Base-by-base conservation (phyloP, 768 basidiomycete genomes). In the Leucocoprinus birnbaumii region DNA sequence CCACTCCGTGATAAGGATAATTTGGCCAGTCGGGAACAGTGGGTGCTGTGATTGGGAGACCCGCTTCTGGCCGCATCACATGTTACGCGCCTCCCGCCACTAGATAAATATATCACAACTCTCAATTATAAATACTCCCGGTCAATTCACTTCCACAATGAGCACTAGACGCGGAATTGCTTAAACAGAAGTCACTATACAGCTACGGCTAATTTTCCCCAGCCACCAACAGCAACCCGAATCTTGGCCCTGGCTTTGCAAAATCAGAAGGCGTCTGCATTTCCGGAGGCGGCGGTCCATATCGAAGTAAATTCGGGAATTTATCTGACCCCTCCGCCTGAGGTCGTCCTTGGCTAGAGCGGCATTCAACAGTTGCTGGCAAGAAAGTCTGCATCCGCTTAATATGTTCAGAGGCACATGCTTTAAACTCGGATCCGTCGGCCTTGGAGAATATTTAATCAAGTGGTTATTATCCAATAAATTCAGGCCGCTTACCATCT, bases 211-310 rank as follows among this genome's bases (percentile, higher is more conserved):
- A 45, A 22, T 56, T 67, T 64, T 57, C 66, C 60, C 71, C 77
- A 50, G 81, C 85, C 55, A 89, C 75, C 54, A 91, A 75, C 44
- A 93, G 70, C 63, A 91, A 72, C 14, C 88, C 88, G 69, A 93
- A 90, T 55, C 91, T 77, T 41, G 87, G 77, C 38, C 84, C 83
- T 16, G 89, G 82, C 59, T 87, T 89, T 19, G 84, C 86, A 27
- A 88, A 66, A 37, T 86, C 80, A 41, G 90, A 64, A 25, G 83
- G 80, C 35, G 84, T 70, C 48, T 83, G 78, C 62, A 83, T 82
- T 22, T 78, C 73, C 56, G 71, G 60, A 14, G 68, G 61, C 54
- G 87, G 84, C 24, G 73, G 65, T 4, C 85, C 86, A 56, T 78
- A 75, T 26, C 73, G 74, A 55, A 86, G 69, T 26, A 87, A 60